Conservation (phyloP, 176 grass and related monocot genomes). For the Guadua angustifolia region DNA sequence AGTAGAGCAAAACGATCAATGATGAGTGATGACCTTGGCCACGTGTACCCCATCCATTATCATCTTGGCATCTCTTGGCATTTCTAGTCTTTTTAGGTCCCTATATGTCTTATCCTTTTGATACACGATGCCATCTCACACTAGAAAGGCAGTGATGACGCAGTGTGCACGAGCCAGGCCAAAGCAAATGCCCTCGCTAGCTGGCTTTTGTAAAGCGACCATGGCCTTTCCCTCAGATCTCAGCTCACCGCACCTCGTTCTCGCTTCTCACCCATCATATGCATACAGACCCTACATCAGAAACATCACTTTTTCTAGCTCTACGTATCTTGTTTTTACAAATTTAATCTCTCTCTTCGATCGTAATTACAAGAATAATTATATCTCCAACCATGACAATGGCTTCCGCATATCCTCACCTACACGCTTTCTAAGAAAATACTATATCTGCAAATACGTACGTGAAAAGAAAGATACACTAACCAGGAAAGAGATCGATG, state of each 20-base stretch:
- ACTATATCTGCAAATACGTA: no score
- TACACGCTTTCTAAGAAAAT: no score
- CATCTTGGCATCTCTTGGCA: not conserved
- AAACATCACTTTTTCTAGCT: no score
- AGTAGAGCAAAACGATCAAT: not conserved
- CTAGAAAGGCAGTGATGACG: slow-evolving; percentile 19
- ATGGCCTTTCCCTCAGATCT: slow-evolving; percentile 26
- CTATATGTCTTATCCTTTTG: not conserved
- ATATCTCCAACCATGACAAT: no score
- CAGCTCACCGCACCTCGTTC: not conserved
- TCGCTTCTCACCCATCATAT: not conserved
- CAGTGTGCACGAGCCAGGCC: slow-evolving; percentile 9
- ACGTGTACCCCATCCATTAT: not conserved
- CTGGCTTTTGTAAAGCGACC: slow-evolving; percentile 39
- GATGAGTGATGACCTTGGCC: not conserved
- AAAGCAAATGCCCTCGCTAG: slow-evolving; percentile 14
- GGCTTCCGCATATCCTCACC: no score
- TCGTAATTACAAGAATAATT: no score
- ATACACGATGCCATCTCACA: not conserved
- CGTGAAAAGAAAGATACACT: no score
- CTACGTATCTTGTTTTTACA: no score
- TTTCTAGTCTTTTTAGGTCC: not conserved
- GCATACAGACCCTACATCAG: not conserved
- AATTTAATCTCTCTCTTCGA: no score
- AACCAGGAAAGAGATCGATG: no score